Conservation (phyloP, 1,284 basidiomycete species). For the Trichosporon asahii region DNA sequence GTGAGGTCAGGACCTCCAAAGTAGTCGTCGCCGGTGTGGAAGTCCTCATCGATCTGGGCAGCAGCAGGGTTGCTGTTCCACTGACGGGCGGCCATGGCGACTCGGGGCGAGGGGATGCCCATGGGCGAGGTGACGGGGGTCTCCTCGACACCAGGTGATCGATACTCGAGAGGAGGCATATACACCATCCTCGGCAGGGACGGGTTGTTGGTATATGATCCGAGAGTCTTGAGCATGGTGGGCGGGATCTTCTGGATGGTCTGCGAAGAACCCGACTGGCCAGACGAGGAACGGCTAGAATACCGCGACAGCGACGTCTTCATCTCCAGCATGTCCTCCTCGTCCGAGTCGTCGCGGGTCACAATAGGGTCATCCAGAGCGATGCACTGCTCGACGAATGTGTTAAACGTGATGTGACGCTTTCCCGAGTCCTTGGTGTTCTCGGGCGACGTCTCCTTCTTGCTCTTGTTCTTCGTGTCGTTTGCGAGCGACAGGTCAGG, state of each 20-base stretch:
- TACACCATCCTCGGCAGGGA: conserved; percentile 63
- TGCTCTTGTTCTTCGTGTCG: background rate
- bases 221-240: conserved; percentile 77
- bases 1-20: conserved; percentile 60
- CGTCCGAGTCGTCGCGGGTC: conserved; percentile 52
- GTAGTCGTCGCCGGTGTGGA: conserved; percentile 57
- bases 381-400: conserved; percentile 95
- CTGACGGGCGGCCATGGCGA: conserved; percentile 38
- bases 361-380: conserved; percentile 63
- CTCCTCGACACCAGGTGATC: conserved; percentile 30
- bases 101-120: conserved; percentile 45
- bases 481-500: conserved; percentile 41
- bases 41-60: conserved; percentile 54
- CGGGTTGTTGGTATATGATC: conserved; percentile 37
- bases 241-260: conserved; percentile 95
- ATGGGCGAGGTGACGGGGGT: conserved; percentile 22
- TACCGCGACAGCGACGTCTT: conserved; percentile 41
- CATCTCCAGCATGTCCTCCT: conserved; percentile 65
- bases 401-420: conserved; percentile 94
- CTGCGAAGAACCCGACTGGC: conserved; percentile 51
- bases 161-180: conserved; percentile 59
- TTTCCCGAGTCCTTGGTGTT: conserved; percentile 46
- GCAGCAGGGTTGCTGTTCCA: conserved; percentile 13
- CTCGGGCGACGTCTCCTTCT: conserved; percentile 21
- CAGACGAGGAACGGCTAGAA: conserved; percentile 26